Percentiles rank a stretch among this genome's conserved stretches.
Evolutionary conservation across 768 basidiomycete species (phyloP).

Genomic region (Panaeolus papilionaceus): DNA sequence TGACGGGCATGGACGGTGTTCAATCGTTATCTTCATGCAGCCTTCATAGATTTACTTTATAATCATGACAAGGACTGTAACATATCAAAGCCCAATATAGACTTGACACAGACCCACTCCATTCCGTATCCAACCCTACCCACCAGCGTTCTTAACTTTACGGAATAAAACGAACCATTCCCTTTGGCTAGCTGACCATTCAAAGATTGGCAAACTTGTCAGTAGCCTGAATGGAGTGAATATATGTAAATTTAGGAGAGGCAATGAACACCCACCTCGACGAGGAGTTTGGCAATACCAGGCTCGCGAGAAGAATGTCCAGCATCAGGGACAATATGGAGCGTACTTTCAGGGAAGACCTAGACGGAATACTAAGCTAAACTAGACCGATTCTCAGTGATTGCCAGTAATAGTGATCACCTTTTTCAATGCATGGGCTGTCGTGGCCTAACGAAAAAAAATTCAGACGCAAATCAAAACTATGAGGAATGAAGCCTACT

Average conservation of each 20-base stretch:
- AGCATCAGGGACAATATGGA: conserved; percentile 83
- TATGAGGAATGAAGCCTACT: conserved; percentile 43
- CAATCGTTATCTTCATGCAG: not conserved
- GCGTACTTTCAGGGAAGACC: conserved; percentile 79
- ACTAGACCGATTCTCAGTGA: not conserved
- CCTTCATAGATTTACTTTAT: not conserved
- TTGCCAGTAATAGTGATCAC: conserved; percentile 27
- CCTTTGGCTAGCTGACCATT: not conserved
- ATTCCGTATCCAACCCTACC: conserved; percentile 41
- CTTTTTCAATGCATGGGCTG: conserved; percentile 83
- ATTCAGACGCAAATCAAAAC: not conserved
- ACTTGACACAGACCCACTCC: no score
- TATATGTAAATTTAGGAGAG: not conserved
- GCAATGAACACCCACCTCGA: conserved; percentile 52
- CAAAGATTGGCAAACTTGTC: conserved; percentile 49
- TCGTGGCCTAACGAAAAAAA: conserved; percentile 59
- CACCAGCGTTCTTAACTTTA: not conserved
- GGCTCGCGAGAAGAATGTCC: conserved; percentile 84
- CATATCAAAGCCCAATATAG: not conserved
- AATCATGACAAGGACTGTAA: not conserved
- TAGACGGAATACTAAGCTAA: conserved; percentile 27
- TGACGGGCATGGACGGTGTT: not conserved
- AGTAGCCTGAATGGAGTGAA: conserved; percentile 39
- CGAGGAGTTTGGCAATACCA: conserved; percentile 69
- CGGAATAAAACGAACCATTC: not conserved